Percentiles rank a stretch among this genome's conserved stretches.
Evolutionary conservation across 768 basidiomycete genomes (phyloP).

Genomic region (Hericium coralloides): DNA sequence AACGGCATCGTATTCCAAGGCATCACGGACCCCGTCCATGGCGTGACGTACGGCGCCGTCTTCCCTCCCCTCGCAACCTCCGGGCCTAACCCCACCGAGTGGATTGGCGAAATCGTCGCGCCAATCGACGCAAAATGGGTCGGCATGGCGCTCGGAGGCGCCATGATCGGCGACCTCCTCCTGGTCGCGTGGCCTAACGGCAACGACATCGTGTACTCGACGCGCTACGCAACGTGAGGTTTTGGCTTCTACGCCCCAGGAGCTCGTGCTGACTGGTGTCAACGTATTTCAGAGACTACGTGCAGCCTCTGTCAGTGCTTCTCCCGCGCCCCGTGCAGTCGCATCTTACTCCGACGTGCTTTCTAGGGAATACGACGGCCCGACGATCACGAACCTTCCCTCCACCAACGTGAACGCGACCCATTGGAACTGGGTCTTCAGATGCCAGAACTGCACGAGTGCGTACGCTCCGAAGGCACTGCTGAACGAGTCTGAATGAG

Average conservation of each 20-base stretch:
- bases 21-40: conserved; percentile 23
- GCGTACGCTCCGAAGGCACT: conserved; percentile 13
- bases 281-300: conserved; percentile 32
- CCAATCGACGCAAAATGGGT: conserved; percentile 48
- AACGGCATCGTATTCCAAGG: conserved; percentile 47
- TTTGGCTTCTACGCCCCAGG: neutral
- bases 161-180: conserved; percentile 47
- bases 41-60: conserved; percentile 36
- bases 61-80: conserved; percentile 40
- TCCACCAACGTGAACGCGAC: conserved; percentile 45
- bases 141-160: conserved; percentile 42
- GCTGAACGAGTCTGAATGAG: neutral
- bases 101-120: conserved; percentile 54
- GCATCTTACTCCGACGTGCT: neutral
- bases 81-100: conserved; percentile 36
- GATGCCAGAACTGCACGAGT: conserved; percentile 61
- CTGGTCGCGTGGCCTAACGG: conserved; percentile 55
- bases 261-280: neutral
- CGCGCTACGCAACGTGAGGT: conserved; percentile 46
- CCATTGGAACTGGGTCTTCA: conserved; percentile 61
- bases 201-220: conserved; percentile 41
- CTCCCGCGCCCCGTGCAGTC: neutral
- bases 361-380: conserved; percentile 36
- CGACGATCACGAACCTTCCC: conserved; percentile 42
- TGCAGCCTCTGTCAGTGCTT: conserved; percentile 36